Percentiles rank a stretch among this genome's conserved stretches.
These are phyloP conservation scores for Aegilops umbellulata DNA, from an alignment of 176 grass and related monocot species.

Conservation along the genomic window DNA sequence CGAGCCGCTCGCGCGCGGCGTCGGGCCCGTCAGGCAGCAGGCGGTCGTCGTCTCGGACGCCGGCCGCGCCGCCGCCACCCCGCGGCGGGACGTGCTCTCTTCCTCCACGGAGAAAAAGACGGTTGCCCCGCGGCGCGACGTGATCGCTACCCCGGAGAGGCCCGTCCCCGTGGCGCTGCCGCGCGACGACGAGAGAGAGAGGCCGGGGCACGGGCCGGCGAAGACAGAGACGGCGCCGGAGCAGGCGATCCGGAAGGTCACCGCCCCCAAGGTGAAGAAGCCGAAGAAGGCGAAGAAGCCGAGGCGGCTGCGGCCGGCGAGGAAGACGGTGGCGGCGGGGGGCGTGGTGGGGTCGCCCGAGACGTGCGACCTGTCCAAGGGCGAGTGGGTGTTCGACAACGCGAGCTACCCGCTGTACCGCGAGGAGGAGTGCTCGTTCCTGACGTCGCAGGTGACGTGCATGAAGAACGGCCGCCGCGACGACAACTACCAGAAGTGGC, in stretches of 20 bases:
- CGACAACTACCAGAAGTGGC: constrained; percentile 85
- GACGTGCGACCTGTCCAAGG: constrained; percentile 69
- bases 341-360: constrained; percentile 45
- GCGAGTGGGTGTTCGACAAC: constrained; percentile 78
- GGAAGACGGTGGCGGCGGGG: constrained; percentile 33
- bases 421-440: constrained; percentile 75
- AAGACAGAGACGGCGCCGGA: background rate
- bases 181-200: background rate
- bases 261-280: background rate
- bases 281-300: constrained; percentile 15
- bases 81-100: constrained; percentile 26
- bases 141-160: background rate
- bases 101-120: background rate
- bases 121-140: background rate
- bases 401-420: constrained; percentile 70
- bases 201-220: background rate
- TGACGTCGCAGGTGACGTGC: constrained; percentile 85
- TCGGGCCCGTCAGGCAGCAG: background rate
- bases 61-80: background rate
- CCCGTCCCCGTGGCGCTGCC: background rate
- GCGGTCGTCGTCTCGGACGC: background rate
- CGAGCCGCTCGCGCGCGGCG: constrained; percentile 24
- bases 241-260: background rate
- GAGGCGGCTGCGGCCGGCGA: constrained; percentile 17
- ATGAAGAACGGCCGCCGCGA: constrained; percentile 85